phyloP scores from a whole-genome alignment of 768 basidiomycete species.

The Pulveroboletus frians region DNA sequence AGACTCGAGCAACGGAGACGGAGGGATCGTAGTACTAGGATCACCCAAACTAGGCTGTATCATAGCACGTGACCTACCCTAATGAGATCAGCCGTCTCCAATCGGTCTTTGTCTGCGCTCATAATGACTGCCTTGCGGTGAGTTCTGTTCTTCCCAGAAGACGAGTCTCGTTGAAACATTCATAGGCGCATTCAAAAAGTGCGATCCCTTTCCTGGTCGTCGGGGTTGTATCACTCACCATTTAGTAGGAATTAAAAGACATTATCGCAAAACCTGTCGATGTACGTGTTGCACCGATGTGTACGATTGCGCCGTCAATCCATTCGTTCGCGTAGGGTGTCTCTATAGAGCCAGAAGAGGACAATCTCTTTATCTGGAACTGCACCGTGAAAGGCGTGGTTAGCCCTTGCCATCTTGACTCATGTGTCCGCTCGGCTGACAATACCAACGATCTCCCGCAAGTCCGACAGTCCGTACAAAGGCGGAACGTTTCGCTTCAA shows the following conservation, averaged over 20 bases:
- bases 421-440: constrained; percentile 1
- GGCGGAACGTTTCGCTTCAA: constrained; percentile 75
- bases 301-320: constrained; percentile 8
- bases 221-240: constrained; percentile 6
- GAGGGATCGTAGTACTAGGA: too few relatives aligned
- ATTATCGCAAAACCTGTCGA: constrained; percentile 60
- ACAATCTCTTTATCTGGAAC: constrained; percentile 74
- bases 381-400: constrained; percentile 73
- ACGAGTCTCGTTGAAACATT: constrained; percentile 18
- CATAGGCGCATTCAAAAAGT: constrained; percentile 75
- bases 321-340: constrained; percentile 45
- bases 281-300: constrained; percentile 36
- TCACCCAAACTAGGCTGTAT: neutral
- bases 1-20: too few relatives aligned
- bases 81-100: neutral
- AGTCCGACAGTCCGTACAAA: constrained; percentile 82
- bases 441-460: constrained; percentile 1
- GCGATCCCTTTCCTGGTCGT: constrained; percentile 3
- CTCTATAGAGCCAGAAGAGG: constrained; percentile 56
- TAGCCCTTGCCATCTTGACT: constrained; percentile 24
- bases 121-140: constrained; percentile 40
- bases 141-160: constrained; percentile 2
- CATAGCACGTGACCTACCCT: constrained; percentile 14
- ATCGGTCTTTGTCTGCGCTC: constrained; percentile 2
- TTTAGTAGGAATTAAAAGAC: constrained; percentile 58